phyloP scores from a whole-genome alignment of 2,329 filamentous ascomycete genomes.

The Aspergillus pseudoviridinutans region DNA sequence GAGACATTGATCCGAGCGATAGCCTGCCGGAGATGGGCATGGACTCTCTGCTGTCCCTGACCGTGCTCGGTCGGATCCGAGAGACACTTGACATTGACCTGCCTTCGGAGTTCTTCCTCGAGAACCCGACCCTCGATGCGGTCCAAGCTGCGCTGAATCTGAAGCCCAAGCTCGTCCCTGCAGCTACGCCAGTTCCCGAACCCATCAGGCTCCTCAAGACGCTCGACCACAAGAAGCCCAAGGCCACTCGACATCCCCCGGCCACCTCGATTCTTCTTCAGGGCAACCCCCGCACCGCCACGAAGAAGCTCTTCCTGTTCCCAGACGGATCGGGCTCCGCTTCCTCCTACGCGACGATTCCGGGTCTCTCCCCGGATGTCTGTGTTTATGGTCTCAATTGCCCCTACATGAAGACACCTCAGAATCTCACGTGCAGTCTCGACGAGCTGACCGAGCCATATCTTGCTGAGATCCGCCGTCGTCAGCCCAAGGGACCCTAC shows the following conservation, averaged over 20 bases:
- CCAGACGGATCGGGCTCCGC: slow-evolving; percentile 46
- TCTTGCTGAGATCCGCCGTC: slow-evolving; percentile 44
- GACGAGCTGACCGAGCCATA: slow-evolving; percentile 36
- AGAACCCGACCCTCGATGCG: slow-evolving; percentile 40
- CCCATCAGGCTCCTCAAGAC: slow-evolving; percentile 21
- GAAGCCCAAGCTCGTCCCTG: slow-evolving; percentile 30
- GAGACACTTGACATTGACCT: slow-evolving; percentile 42
- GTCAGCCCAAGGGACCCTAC: slow-evolving; percentile 55
- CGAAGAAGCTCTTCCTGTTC: slow-evolving; percentile 41
- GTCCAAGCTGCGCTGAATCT: slow-evolving; percentile 37
- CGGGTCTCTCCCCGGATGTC: slow-evolving; percentile 37
- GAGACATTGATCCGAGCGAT: slow-evolving; percentile 37
- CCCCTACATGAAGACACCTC: slow-evolving; percentile 42
- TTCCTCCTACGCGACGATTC: slow-evolving; percentile 44
- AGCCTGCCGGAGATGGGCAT: slow-evolving; percentile 44
- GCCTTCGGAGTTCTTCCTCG: slow-evolving; percentile 42
- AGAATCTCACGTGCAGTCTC: slow-evolving; percentile 34
- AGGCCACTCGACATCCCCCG: slow-evolving; percentile 28
- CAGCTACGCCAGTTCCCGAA: slow-evolving; percentile 7
- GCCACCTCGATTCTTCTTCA: slow-evolving; percentile 43
- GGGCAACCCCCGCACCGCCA: slow-evolving; percentile 41
- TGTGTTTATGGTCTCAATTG: slow-evolving; percentile 43
- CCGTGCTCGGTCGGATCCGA: slow-evolving; percentile 43
- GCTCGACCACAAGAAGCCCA: slow-evolving; percentile 19
- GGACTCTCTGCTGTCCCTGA: slow-evolving; percentile 45